Conservation (phyloP, 306 rosid species). For the Bauhinia variegata region DNA sequence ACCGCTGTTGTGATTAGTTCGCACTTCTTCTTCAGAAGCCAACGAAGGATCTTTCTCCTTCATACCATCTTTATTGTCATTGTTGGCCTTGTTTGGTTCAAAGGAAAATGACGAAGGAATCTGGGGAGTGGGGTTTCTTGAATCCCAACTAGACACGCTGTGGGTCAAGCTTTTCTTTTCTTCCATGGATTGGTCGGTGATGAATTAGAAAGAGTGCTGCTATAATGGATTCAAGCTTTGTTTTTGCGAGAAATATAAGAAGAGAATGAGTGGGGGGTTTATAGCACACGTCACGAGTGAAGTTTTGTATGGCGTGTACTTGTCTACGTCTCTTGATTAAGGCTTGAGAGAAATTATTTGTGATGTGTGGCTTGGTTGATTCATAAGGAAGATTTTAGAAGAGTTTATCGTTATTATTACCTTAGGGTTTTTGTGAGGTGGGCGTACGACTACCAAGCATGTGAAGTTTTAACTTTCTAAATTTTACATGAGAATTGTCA, state of each 20-base stretch:
- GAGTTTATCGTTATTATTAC: slow-evolving; percentile 6
- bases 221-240: not conserved
- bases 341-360: slow-evolving; percentile 34
- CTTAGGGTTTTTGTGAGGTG: slow-evolving; percentile 47
- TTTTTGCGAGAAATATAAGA: not conserved
- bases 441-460: slow-evolving; percentile 21
- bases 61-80: not conserved
- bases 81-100: slow-evolving; percentile 31
- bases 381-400: not conserved
- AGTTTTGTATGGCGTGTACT: slow-evolving; percentile 54
- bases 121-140: slow-evolving; percentile 13
- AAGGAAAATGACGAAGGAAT: slow-evolving; percentile 28
- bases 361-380: slow-evolving; percentile 57
- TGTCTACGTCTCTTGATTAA: slow-evolving; percentile 48
- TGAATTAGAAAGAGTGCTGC: no score
- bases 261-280: slow-evolving; percentile 45
- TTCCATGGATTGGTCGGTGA: slow-evolving; percentile 26
- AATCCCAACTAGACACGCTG: not conserved
- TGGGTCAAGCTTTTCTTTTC: slow-evolving; percentile 9
- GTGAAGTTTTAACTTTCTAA: not conserved
- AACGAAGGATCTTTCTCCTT: no score
- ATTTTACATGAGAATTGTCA: not conserved
- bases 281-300: slow-evolving; percentile 47
- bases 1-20: not conserved
- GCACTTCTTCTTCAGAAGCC: not conserved